These are phyloP conservation scores for Geosiphon pyriformis DNA, from an alignment of 192 early-diverging fungal species.

Conservation along the genomic window DNA sequence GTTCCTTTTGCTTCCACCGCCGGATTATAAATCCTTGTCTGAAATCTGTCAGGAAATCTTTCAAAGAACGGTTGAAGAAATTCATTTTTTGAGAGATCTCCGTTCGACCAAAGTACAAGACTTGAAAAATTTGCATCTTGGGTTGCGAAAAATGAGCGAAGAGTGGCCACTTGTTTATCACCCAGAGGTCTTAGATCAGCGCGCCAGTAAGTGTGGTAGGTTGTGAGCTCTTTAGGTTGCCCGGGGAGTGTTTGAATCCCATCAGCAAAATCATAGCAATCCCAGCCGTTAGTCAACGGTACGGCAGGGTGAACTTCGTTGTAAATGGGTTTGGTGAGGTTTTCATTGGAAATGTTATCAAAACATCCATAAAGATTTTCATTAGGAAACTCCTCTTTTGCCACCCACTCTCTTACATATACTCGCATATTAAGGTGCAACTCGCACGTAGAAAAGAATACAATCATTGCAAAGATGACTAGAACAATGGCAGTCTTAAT, in stretches of 20 bases:
- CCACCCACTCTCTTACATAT: slow-evolving; percentile 37
- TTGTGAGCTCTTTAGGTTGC: slow-evolving; percentile 25
- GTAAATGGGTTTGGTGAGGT: slow-evolving; percentile 16
- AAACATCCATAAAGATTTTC: slow-evolving; percentile 34
- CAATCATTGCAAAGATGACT: slow-evolving; percentile 11
- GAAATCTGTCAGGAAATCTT: slow-evolving; percentile 26
- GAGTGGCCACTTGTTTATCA: slow-evolving; percentile 35
- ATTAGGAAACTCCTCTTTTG: slow-evolving; percentile 30
- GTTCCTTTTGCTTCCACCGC: slow-evolving; percentile 28
- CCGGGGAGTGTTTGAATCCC: slow-evolving; percentile 17
- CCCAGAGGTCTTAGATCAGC: slow-evolving; percentile 34
- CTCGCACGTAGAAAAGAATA: slow-evolving; percentile 30
- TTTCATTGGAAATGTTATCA: slow-evolving; percentile 24
- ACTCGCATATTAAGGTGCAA: slow-evolving; percentile 35
- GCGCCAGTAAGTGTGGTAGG: slow-evolving; percentile 43
- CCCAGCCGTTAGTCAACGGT: slow-evolving; percentile 32
- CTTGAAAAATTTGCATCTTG: slow-evolving; percentile 32
- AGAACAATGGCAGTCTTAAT: slow-evolving; percentile 20
- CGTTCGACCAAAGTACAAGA: slow-evolving; percentile 40
- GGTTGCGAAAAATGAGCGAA: slow-evolving; percentile 40
- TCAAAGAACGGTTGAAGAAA: slow-evolving; percentile 27
- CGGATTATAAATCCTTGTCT: slow-evolving; percentile 22
- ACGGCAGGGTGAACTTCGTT: slow-evolving; percentile 33
- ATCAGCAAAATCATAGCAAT: slow-evolving; percentile 41
- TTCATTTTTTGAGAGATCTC: slow-evolving; percentile 24